Percentiles rank a stretch among this genome's conserved stretches.
phyloP scores from a whole-genome alignment of 805 yeast species.

The Candida qinlingensis region DNA sequence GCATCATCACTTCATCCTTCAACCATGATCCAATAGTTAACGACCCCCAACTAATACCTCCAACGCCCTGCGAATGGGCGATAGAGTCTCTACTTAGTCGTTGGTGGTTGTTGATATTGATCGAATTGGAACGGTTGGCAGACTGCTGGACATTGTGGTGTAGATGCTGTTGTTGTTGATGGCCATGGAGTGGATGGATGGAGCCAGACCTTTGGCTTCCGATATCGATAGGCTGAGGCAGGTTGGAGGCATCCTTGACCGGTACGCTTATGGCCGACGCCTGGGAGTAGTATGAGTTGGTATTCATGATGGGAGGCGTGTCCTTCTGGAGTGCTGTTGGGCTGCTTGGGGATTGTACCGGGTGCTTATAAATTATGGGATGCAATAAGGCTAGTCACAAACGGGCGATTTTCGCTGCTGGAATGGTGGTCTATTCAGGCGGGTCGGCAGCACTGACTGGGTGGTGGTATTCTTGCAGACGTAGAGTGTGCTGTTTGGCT shows the following conservation, averaged over 20 bases:
- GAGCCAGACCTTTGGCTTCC: slow-evolving; percentile 29
- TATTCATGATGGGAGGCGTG: slow-evolving; percentile 10
- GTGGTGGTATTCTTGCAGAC: too few relatives aligned
- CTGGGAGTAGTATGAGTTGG: slow-evolving; percentile 18
- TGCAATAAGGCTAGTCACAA: too few relatives aligned
- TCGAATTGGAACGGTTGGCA: slow-evolving; percentile 15
- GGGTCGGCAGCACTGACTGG: too few relatives aligned
- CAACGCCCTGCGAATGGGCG: slow-evolving; percentile 97
- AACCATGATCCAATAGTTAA: slow-evolving; percentile 94
- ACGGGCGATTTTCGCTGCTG: too few relatives aligned
- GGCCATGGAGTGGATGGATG: slow-evolving; percentile 7
- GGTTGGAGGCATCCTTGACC: slow-evolving; percentile 10
- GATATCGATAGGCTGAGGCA: slow-evolving; percentile 34
- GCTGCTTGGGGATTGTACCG: too few relatives aligned
- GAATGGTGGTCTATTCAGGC: too few relatives aligned
- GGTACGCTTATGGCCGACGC: slow-evolving; percentile 30
- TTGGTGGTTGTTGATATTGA: slow-evolving; percentile 33
- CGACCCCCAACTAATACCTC: slow-evolving; percentile 97
- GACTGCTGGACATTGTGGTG: slow-evolving; percentile 2
- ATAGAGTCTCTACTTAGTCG: slow-evolving; percentile 77
- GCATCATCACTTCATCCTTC: slow-evolving; percentile 83
- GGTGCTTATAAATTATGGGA: too few relatives aligned
- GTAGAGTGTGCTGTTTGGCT: too few relatives aligned
- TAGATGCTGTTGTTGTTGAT: slow-evolving; percentile 13
- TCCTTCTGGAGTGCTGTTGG: too few relatives aligned